Conservation (phyloP, 2,329 filamentous ascomycete species). For the Colletotrichum spinosum region DNA sequence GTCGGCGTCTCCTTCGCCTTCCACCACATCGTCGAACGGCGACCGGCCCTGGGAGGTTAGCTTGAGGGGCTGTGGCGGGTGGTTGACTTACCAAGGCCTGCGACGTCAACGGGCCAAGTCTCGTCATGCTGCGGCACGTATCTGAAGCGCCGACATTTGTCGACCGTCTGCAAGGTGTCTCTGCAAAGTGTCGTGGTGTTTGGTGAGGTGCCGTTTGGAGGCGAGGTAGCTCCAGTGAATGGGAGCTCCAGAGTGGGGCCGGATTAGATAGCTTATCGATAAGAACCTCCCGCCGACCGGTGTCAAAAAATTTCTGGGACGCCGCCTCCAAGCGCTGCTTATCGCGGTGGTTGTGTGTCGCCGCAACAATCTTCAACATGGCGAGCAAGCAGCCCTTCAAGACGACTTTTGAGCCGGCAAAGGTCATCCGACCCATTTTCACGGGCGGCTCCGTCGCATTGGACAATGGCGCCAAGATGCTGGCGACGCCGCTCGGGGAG, state of each 20-base stretch:
- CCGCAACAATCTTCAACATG: constrained; percentile 54
- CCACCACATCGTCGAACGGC: constrained; percentile 68
- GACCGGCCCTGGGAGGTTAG: constrained; percentile 62
- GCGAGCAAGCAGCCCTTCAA: constrained; percentile 74
- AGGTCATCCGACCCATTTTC: constrained; percentile 91
- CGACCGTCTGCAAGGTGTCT: neutral
- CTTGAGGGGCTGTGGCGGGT: neutral
- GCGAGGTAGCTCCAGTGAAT: constrained; percentile 9
- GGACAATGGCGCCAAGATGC: constrained; percentile 81
- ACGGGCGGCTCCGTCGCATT: constrained; percentile 90
- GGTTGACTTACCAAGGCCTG: constrained; percentile 61
- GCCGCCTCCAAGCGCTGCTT: constrained; percentile 9
- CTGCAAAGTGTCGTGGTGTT: neutral
- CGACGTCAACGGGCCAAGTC: constrained; percentile 64
- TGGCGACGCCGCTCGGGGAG: constrained; percentile 92
- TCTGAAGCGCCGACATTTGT: neutral
- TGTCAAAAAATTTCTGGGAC: constrained; percentile 24
- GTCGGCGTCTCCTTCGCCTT: constrained; percentile 59
- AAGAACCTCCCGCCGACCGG: constrained; percentile 24
- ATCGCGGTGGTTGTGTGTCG: constrained; percentile 14
- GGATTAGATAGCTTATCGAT: constrained; percentile 37
- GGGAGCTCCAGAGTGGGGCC: constrained; percentile 14
- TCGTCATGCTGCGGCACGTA: constrained; percentile 28
- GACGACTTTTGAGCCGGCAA: constrained; percentile 88
- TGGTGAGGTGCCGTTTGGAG: constrained; percentile 7